Percentiles rank a stretch among this genome's conserved stretches.
These are phyloP conservation scores for Mycena albidolilacea DNA, from an alignment of 768 basidiomycete species.

Conservation along the genomic window DNA sequence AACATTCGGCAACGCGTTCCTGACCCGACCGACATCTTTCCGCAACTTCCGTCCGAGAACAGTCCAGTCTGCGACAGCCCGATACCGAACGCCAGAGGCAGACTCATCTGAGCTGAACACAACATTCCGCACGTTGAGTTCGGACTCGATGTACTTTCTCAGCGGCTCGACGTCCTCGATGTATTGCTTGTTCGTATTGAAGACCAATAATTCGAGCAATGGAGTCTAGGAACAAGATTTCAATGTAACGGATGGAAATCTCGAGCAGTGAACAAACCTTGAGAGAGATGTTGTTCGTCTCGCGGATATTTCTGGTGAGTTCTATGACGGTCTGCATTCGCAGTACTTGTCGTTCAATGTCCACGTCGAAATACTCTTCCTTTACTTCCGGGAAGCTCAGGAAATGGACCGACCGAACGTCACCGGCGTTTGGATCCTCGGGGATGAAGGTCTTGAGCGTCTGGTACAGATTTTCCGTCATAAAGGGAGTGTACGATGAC, in stretches of 20 bases:
- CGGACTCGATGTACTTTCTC: constrained; percentile 91
- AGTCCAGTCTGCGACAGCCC: constrained; percentile 95
- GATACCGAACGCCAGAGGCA: constrained; percentile 90
- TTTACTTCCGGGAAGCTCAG: constrained; percentile 93
- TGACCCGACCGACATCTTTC: constrained; percentile 91
- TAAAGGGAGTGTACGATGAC: constrained; percentile 99
- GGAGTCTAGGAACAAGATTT: constrained; percentile 76
- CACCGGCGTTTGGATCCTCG: constrained; percentile 75
- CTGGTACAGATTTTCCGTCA: constrained; percentile 97
- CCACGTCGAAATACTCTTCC: constrained; percentile 93
- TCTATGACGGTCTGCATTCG: constrained; percentile 97
- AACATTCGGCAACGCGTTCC: constrained; percentile 86
- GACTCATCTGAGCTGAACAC: constrained; percentile 92
- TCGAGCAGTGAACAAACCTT: constrained; percentile 72
- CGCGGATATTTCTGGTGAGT: constrained; percentile 89
- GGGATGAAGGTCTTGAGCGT: constrained; percentile 90
- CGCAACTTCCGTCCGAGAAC: constrained; percentile 94
- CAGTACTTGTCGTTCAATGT: constrained; percentile 94
- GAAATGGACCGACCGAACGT: constrained; percentile 96
- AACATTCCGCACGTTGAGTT: constrained; percentile 94
- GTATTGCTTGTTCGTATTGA: constrained; percentile 90
- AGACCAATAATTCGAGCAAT: constrained; percentile 91
- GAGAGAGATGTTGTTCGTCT: constrained; percentile 87
- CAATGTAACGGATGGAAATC: constrained; percentile 16
- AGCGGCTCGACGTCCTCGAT: constrained; percentile 89